These are phyloP conservation scores for Halenospora varia DNA, from an alignment of 495 filamentous ascomycete species.

Conservation along the genomic window DNA sequence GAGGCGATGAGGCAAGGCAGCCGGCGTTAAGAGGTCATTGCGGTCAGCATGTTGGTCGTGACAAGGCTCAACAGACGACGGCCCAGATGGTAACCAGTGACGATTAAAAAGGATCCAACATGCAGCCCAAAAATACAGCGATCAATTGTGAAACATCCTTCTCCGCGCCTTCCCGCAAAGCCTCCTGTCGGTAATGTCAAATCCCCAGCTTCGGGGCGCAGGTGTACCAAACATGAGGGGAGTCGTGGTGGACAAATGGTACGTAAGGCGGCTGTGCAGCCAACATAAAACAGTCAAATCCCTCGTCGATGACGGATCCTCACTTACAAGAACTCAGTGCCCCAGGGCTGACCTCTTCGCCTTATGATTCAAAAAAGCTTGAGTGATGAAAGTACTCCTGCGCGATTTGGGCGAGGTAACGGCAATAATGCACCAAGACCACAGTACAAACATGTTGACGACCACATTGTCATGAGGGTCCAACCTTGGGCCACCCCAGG, in stretches of 20 bases:
- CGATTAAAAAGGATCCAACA: too few relatives aligned
- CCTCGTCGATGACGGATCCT: not conserved
- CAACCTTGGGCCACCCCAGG: too few relatives aligned
- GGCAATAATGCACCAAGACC: too few relatives aligned
- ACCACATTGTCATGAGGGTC: too few relatives aligned
- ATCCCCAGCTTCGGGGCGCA: not conserved
- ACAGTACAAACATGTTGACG: too few relatives aligned
- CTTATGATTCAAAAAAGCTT: too few relatives aligned
- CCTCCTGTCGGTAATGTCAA: not conserved
- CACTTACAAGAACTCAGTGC: too few relatives aligned
- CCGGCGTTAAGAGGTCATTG: not conserved
- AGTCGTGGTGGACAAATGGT: not conserved
- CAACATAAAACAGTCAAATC: not conserved
- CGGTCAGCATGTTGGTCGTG: not conserved
- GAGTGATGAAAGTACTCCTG: too few relatives aligned
- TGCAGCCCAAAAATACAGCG: too few relatives aligned
- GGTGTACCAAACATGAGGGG: not conserved
- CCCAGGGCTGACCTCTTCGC: not conserved
- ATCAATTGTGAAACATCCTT: too few relatives aligned
- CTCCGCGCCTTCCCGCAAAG: too few relatives aligned
- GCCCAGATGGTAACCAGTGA: not conserved
- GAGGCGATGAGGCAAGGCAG: not conserved
- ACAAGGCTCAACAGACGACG: not conserved
- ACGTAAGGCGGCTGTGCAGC: not conserved
- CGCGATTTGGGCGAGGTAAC: too few relatives aligned